These are phyloP conservation scores for Solanum bulbocastanum DNA, from an alignment of 257 asterid species.

Conservation along the genomic window DNA sequence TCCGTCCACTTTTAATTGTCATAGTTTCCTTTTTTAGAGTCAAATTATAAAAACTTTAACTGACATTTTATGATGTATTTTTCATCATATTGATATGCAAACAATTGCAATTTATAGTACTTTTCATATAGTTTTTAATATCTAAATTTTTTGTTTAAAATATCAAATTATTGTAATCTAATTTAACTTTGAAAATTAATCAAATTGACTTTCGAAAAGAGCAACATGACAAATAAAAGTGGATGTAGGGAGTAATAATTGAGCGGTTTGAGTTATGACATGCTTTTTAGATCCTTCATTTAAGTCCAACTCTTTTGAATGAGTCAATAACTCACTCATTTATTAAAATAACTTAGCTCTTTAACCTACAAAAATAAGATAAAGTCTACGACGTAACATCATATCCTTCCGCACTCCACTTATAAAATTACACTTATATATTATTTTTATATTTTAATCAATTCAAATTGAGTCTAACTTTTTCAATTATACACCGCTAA, in stretches of 20 bases:
- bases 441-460: background rate
- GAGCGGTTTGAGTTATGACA: background rate
- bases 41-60: too few relatives aligned
- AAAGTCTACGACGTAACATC: background rate
- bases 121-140: too few relatives aligned
- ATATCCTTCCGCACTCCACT: background rate
- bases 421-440: too few relatives aligned
- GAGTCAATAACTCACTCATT: background rate
- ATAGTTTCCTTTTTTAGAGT: too few relatives aligned
- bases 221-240: background rate
- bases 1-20: too few relatives aligned
- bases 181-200: too few relatives aligned
- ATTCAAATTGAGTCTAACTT: background rate
- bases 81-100: background rate
- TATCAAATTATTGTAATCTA: background rate
- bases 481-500: background rate
- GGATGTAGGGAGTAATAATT: background rate
- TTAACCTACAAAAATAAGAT: fast-evolving
- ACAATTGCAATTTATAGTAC: background rate
- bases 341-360: background rate
- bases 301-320: background rate
- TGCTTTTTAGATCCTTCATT: background rate
- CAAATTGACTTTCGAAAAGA: too few relatives aligned
- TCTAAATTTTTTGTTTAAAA: too few relatives aligned
- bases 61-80: too few relatives aligned